Evolutionary conservation across 2,329 filamentous ascomycete genomes (phyloP), one percentile per base, ranked within the genome.

Genomic region (Chrysoporthe deuterocubensis): DNA sequence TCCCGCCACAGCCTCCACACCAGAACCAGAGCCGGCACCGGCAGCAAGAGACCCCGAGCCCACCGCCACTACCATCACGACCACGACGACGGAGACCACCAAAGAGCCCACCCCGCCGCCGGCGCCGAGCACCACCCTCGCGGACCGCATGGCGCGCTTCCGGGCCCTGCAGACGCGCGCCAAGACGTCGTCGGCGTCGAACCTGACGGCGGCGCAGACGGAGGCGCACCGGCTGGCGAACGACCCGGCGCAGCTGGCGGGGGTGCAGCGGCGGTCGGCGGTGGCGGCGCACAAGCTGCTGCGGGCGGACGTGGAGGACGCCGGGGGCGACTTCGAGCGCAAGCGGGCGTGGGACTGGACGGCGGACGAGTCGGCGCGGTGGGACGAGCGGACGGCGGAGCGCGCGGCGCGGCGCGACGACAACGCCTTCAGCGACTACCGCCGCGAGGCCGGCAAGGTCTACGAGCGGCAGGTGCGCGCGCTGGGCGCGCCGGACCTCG

Each of bases 331-430:
- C 78, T 99, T 98, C 76, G 96, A 99, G 84, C 92, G 96, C 72
- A 97, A 98, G 81, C 90, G 96, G 52, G 96, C 96, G 1, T 99
- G 96, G 96, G 96, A 98, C 81, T 99, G 96, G 92, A 99, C 96
- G 0, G 84, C 95, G 7, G 96, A 99, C 71, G 96, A 99, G 81
- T 92, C 89, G 73, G 96, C 97, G 81, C 89, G 87, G 72, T 99
- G 96, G 96, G 96, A 99, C 79, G 91, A 90, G 81, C 90, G 94
- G 43, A 82, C 96, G 78, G 92, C 91, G 75, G 97, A 97, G 85
- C 96, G 94, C 82, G 88, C 89, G 68, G 87, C 88, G 21, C 91
- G 92, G 75, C 86, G 92, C 70, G 93, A 97, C 77, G 90, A 95
- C 78, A 93, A 94, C 68, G 92, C 93, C 2, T 99, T 99, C 81